phyloP scores from a whole-genome alignment of 208 protist genomes.

The Novymonas esmeraldas region DNA sequence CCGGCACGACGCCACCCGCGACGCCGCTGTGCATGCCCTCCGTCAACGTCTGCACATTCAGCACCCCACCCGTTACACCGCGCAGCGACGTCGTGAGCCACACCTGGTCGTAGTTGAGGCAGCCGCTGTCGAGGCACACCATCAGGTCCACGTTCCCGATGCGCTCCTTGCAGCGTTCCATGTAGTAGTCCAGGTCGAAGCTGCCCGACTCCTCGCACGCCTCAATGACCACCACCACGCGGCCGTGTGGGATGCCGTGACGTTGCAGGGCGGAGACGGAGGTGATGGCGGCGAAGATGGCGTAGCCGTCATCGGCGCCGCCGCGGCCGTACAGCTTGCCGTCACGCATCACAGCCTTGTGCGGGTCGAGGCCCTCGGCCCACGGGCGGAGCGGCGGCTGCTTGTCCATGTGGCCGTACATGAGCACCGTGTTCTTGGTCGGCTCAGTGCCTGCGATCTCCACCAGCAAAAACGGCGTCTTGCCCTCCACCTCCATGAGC shows the following conservation, averaged over 20 bases:
- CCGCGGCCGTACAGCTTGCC: slow-evolving; percentile 93
- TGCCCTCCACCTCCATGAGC: slow-evolving; percentile 72
- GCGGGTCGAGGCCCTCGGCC: slow-evolving; percentile 88
- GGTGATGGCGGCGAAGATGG: slow-evolving; percentile 80
- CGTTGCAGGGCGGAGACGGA: slow-evolving; percentile 82
- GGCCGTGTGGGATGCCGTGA: slow-evolving; percentile 80
- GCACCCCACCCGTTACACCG: slow-evolving; percentile 83
- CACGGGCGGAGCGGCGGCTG: slow-evolving; percentile 95
- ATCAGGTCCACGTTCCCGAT: slow-evolving; percentile 91
- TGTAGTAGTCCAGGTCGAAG: slow-evolving; percentile 87
- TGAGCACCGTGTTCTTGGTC: slow-evolving; percentile 78
- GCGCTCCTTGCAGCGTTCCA: slow-evolving; percentile 57
- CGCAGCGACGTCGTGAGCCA: slow-evolving; percentile 96
- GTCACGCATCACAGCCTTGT: slow-evolving; percentile 84
- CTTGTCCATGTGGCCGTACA: slow-evolving; percentile 98
- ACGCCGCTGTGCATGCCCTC: slow-evolving; percentile 94
- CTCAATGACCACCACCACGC: slow-evolving; percentile 89
- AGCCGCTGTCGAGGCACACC: slow-evolving; percentile 95
- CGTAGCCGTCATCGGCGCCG: slow-evolving; percentile 93
- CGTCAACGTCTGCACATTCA: slow-evolving; percentile 85
- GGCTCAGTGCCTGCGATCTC: slow-evolving; percentile 73
- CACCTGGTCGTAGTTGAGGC: slow-evolving; percentile 94
- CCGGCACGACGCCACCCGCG: slow-evolving; percentile 94
- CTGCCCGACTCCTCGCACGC: slow-evolving; percentile 92
- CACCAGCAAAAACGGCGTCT: slow-evolving; percentile 87